Evolutionary conservation across 2,329 filamentous ascomycete genomes (phyloP), one percentile per base, ranked within the genome.

Genomic region (Ophiosphaerella korrae): DNA sequence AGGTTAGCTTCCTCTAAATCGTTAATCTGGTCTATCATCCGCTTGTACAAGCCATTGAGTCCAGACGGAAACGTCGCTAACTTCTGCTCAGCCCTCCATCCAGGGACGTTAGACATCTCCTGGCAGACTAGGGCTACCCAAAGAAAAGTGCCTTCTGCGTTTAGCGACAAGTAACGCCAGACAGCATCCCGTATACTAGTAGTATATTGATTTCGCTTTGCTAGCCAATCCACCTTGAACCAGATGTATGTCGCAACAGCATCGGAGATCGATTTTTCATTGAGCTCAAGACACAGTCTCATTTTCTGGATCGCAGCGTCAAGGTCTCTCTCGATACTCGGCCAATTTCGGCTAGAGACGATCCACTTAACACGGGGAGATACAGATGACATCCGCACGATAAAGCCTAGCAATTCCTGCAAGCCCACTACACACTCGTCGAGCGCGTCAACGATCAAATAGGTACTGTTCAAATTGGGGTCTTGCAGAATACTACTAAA

Each of bases 401-500:
- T 21, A 23, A 24, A 33, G 24, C 31, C n/a, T 12, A 42, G 38
- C 14, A 31, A 54, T 26, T 36, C 47, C 32, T 1, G 37, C 42
- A 26, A 54, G 41, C 42, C 43, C 13, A 23, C 34, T 13, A 38
- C 42, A 31, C 53, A 56, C 33, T 56, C 50, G 35, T 56, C 53
- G 3, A 56, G 53, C 14, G 53, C 53, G 34, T 56, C 50, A 18
- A 56, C 38, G 23, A 56, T 24, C 18, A 56, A 31, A 24, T 52
- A 56, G 16, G 35, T 38, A 3, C 39, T 46, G 2, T 8, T 39
- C 41, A 0, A 49, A 42, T 11, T 62, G 4, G 53, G 48, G 38
- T 79, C 74, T n/a, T 69, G 14, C 3, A 82, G 48, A 9, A 82
- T 78, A 2, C 54, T 81, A 26, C 5, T 26, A 8, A 26, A 26